Conservation (phyloP, 805 yeast species). For the Wickerhamiella kurtzmanii region DNA sequence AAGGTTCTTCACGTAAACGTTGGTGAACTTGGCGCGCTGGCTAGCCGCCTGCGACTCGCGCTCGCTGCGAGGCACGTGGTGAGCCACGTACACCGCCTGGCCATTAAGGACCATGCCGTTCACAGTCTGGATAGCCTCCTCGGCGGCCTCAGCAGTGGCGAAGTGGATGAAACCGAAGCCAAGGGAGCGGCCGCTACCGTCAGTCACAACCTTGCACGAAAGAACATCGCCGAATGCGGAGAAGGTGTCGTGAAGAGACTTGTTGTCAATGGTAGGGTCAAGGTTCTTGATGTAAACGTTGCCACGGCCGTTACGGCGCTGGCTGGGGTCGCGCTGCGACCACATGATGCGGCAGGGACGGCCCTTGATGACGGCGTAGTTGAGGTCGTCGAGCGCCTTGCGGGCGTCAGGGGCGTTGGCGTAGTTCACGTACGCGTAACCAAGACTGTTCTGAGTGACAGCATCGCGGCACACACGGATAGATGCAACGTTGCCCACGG, state of each 20-base stretch:
- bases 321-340: conserved; percentile 97
- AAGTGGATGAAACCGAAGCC: conserved; percentile 98
- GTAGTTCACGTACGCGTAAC: conserved; percentile 97
- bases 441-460: conserved; percentile 88
- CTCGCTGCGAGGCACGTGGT: conserved; percentile 82
- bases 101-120: conserved; percentile 97
- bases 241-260: conserved; percentile 96
- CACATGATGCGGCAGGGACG: conserved; percentile 98
- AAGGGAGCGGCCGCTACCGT: conserved; percentile 78
- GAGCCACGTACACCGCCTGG: conserved; percentile 90
- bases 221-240: conserved; percentile 90
- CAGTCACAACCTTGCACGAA: conserved; percentile 95
- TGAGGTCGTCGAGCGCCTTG: conserved; percentile 86
- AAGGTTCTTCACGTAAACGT: conserved; percentile 88
- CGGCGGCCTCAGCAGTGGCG: conserved; percentile 84
- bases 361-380: conserved; percentile 88
- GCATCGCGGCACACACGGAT: conserved; percentile 99
- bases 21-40: conserved; percentile 85
- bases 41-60: conserved; percentile 88
- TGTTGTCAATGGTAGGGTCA: conserved; percentile 97
- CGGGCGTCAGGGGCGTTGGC: conserved; percentile 81
- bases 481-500: conserved; percentile 87
- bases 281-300: conserved; percentile 96
- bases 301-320: conserved; percentile 90
- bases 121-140: conserved; percentile 89